Conservation (phyloP, 768 basidiomycete species). For the Naganishia vaughanmartiniae region DNA sequence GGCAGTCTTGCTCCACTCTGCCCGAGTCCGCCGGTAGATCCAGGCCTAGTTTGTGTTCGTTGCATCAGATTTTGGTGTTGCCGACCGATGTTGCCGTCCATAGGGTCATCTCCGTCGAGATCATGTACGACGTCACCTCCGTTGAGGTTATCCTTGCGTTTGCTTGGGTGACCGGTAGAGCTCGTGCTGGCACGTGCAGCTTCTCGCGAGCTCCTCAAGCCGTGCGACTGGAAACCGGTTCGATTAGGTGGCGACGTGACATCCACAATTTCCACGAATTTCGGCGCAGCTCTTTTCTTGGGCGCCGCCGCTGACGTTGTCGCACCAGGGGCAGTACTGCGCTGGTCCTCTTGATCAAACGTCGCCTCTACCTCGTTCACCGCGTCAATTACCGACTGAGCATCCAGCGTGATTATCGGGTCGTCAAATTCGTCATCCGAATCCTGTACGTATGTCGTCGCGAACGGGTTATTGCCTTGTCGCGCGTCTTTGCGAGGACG, state of each 20-base stretch:
- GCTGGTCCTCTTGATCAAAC: neutral
- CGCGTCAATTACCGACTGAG: conserved; percentile 1
- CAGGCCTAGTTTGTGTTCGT: conserved; percentile 5
- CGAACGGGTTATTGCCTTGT: neutral
- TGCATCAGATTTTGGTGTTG: neutral
- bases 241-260: neutral
- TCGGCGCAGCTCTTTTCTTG: conserved; percentile 4
- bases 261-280: neutral
- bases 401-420: conserved; percentile 5
- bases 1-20: neutral
- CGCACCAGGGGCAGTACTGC: neutral
- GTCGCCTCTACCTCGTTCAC: conserved; percentile 5
- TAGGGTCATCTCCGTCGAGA: conserved; percentile 9
- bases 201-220: neutral
- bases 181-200: neutral
- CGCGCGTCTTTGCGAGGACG: neutral
- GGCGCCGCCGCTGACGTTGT: neutral
- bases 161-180: neutral
- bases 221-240: neutral
- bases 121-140: neutral
- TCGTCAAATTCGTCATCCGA: conserved; percentile 15
- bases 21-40: neutral
- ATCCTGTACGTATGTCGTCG: neutral
- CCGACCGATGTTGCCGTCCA: neutral
- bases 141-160: neutral